A percentile compares a stretch with the other conserved stretches of the same genome.
Evolutionary conservation across 1,139 yeast genomes (phyloP).

Genomic region (Diutina rugosa): DNA sequence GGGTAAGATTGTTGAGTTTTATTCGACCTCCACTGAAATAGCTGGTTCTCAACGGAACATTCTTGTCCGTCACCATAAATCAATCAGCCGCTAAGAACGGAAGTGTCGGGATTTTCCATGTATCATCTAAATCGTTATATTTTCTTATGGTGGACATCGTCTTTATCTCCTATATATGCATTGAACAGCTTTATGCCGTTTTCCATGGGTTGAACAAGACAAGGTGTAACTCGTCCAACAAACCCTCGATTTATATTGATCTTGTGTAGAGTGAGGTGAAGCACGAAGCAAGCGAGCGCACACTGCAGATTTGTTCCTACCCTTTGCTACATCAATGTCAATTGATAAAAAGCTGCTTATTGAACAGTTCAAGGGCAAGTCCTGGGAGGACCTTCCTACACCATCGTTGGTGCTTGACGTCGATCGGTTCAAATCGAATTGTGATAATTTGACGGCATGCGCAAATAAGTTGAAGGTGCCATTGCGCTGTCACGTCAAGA

Average conservation of each 20-base stretch:
- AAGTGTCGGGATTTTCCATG: too few relatives aligned
- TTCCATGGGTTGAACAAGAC: neutral
- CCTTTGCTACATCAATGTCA: neutral
- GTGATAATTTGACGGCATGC: slow-evolving; percentile 19
- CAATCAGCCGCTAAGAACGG: too few relatives aligned
- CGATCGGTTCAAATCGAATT: slow-evolving; percentile 12
- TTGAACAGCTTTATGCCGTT: too few relatives aligned
- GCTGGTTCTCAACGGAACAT: too few relatives aligned
- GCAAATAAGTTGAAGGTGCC: slow-evolving; percentile 17
- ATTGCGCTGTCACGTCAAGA: slow-evolving; percentile 63
- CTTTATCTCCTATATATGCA: too few relatives aligned
- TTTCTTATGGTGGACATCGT: too few relatives aligned
- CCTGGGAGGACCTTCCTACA: slow-evolving; percentile 30
- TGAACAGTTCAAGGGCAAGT: slow-evolving; percentile 13
- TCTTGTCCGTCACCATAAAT: too few relatives aligned
- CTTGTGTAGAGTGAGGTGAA: neutral
- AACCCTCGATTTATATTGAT: neutral
- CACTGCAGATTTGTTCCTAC: neutral
- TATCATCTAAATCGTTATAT: too few relatives aligned
- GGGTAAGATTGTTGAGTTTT: too few relatives aligned
- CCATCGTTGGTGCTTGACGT: slow-evolving; percentile 39
- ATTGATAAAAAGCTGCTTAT: slow-evolving; percentile 13
- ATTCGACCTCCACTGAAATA: too few relatives aligned
- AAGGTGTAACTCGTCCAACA: neutral
- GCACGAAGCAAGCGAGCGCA: neutral